A percentile compares a stretch with the other conserved stretches of the same genome.
These are phyloP conservation scores for Diaporthe eres DNA, from an alignment of 2,329 filamentous ascomycete species.

Conservation along the genomic window DNA sequence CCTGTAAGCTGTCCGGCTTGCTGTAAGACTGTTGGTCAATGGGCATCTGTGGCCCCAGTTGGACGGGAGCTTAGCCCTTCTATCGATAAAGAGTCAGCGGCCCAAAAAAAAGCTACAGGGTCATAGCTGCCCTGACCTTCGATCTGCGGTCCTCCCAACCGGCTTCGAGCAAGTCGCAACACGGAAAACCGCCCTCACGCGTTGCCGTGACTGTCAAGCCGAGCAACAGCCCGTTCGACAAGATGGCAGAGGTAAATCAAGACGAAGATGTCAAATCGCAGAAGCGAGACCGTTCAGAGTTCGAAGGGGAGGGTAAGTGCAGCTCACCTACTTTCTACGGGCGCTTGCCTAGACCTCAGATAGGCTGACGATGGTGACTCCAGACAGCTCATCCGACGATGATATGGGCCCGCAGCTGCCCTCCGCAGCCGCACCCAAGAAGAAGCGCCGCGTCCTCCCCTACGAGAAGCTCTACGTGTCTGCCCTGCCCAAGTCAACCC, in stretches of 20 bases:
- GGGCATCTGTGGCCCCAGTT: neutral
- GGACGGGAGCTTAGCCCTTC: neutral
- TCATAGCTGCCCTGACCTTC: neutral
- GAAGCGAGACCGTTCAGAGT: conserved; percentile 71
- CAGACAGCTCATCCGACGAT: conserved; percentile 80
- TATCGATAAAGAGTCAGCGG: conserved; percentile 15
- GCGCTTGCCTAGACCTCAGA: neutral
- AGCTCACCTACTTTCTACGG: neutral
- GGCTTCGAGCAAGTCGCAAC: neutral
- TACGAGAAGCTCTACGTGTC: conserved; percentile 97
- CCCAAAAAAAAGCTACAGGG: neutral
- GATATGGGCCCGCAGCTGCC: conserved; percentile 95
- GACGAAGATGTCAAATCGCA: conserved; percentile 55
- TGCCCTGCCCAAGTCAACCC: conserved; percentile 83
- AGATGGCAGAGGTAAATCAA: conserved; percentile 50
- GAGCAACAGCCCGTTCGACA: neutral
- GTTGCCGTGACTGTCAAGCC: neutral
- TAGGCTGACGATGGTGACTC: conserved; percentile 36
- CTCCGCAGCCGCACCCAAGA: conserved; percentile 82
- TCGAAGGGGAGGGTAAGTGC: conserved; percentile 60
- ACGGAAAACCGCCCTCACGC: neutral
- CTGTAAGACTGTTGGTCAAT: conserved; percentile 28
- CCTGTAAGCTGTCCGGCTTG: neutral
- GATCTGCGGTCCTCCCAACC: neutral
- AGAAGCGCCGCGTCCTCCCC: conserved; percentile 90